Conservation (phyloP, 495 filamentous ascomycete species). For the Aspergillus nidulans region DNA sequence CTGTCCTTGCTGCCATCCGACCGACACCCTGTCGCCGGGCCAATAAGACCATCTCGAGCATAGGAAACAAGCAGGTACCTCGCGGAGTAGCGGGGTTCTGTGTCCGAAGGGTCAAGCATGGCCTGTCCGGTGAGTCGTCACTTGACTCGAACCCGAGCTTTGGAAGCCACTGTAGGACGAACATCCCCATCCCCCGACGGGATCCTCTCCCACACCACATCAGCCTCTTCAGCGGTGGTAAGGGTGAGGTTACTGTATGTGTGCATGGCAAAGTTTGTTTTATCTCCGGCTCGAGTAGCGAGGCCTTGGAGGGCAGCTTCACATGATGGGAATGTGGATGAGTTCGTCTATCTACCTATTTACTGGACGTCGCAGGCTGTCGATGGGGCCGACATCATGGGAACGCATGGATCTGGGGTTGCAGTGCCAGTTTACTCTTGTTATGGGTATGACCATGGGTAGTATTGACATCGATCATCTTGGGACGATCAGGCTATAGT, state of each 20-base stretch:
- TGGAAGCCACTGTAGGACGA: conserved; percentile 7
- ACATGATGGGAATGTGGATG: background rate
- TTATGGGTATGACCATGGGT: conserved; percentile 14
- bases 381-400: conserved; percentile 10
- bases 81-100: background rate
- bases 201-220: background rate
- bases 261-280: background rate
- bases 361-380: background rate
- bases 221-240: background rate
- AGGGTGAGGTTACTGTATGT: background rate
- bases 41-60: background rate
- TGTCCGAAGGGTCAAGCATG: background rate
- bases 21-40: background rate
- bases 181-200: background rate
- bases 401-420: conserved; percentile 14
- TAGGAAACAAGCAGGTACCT: background rate
- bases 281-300: background rate
- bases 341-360: no score
- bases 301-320: background rate
- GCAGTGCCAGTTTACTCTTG: conserved; percentile 6
- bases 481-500: conserved; percentile 3
- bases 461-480: conserved; percentile 10
- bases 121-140: conserved; percentile 5
- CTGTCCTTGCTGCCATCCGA: background rate
- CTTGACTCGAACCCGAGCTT: background rate